Evolutionary conservation across 768 basidiomycete species (phyloP).

Genomic region (Amanita muscaria): DNA sequence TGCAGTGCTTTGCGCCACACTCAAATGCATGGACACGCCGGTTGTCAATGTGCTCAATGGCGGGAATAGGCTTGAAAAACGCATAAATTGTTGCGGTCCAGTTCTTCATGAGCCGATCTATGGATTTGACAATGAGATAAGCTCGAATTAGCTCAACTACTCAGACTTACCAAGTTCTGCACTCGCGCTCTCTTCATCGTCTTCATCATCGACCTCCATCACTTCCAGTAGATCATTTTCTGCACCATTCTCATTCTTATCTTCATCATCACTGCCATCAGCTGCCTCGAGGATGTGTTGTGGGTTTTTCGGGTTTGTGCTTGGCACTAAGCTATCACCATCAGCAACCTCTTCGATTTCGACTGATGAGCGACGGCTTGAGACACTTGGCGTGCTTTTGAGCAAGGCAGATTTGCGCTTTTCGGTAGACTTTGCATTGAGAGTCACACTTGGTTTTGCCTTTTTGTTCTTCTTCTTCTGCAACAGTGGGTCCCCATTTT

Average conservation of each 20-base stretch:
- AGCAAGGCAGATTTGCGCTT: no score
- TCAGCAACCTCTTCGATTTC: no score
- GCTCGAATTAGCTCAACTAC: background rate
- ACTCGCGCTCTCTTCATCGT: background rate
- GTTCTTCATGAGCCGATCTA: background rate
- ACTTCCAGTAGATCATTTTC: background rate
- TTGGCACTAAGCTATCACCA: no score
- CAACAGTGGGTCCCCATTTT: no score
- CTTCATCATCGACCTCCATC: background rate
- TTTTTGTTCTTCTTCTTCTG: no score
- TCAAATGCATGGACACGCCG: background rate
- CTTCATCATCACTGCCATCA: no score
- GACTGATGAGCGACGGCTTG: no score
- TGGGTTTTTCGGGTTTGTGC: no score
- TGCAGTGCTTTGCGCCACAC: conserved; percentile 1
- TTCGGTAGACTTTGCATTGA: no score
- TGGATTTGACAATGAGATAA: background rate
- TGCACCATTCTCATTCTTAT: background rate
- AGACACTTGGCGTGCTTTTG: no score
- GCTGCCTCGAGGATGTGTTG: no score
- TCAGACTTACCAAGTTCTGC: conserved; percentile 1
- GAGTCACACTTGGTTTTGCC: no score
- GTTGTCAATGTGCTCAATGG: background rate
- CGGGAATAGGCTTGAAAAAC: conserved; percentile 7
- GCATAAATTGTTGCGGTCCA: conserved; percentile 12